Evolutionary conservation across 257 asterid species (phyloP).

Genomic region (Gentiana straminea): DNA sequence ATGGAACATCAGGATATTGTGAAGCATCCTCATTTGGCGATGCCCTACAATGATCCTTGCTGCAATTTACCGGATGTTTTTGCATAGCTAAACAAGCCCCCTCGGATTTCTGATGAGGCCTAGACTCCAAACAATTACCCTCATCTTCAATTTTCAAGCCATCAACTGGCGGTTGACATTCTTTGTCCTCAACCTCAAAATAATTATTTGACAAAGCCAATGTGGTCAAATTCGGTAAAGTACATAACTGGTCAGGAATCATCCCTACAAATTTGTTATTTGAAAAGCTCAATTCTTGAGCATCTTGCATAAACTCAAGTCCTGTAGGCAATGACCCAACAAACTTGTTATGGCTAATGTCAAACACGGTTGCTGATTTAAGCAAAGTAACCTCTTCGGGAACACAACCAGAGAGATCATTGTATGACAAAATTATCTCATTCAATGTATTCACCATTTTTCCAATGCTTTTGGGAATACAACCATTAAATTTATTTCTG

Average conservation of each 20-base stretch:
- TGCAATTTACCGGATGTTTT: constrained; percentile 43
- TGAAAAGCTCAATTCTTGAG: constrained; percentile 29
- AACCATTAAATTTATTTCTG: constrained; percentile 44
- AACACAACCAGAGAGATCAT: constrained; percentile 60
- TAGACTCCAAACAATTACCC: constrained; percentile 35
- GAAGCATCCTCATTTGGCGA: constrained; percentile 15
- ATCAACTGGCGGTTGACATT: constrained; percentile 33
- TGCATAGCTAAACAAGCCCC: constrained; percentile 23
- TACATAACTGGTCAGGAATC: constrained; percentile 46
- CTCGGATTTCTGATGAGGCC: constrained; percentile 29
- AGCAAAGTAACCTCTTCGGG: constrained; percentile 58
- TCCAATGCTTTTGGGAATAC: constrained; percentile 65
- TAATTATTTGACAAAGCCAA: constrained; percentile 37
- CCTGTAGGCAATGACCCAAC: constrained; percentile 49
- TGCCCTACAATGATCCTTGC: constrained; percentile 28
- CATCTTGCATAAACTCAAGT: constrained; percentile 31
- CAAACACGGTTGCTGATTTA: constrained; percentile 34
- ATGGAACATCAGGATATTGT: constrained; percentile 7
- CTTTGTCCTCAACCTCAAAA: constrained; percentile 35
- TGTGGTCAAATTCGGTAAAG: constrained; percentile 36
- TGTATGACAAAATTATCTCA: constrained; percentile 34
- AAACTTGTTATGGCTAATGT: constrained; percentile 41
- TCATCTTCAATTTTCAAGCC: constrained; percentile 21
- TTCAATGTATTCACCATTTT: constrained; percentile 50
- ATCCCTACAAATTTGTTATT: constrained; percentile 39